Conservation (phyloP, 306 rosid species). For the Prunus davidiana region DNA sequence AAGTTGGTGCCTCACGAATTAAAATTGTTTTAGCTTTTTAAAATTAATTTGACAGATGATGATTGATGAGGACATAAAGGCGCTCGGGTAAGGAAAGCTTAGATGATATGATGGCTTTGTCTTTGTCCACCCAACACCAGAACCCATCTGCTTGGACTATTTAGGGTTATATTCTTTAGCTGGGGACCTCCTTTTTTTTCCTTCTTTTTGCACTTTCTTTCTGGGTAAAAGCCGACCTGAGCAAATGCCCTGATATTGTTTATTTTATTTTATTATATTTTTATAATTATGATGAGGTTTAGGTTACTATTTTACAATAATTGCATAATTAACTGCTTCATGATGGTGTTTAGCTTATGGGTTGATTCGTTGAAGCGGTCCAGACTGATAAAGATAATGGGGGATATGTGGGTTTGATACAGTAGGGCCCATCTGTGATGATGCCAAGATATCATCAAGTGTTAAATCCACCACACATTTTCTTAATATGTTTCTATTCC, state of each 20-base stretch:
- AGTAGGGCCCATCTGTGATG: conserved; percentile 33
- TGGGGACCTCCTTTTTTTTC: not conserved
- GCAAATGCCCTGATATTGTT: conserved; percentile 1
- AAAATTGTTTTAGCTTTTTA: conserved; percentile 11
- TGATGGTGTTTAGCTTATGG: conserved; percentile 25
- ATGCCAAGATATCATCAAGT: conserved; percentile 25
- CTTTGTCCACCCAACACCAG: conserved; percentile 40
- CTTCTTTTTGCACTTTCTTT: not conserved
- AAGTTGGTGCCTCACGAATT: conserved; percentile 48
- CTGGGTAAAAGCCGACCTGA: not conserved
- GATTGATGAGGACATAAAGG: conserved; percentile 85
- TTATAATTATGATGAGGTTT: conserved; percentile 13
- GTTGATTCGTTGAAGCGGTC: conserved; percentile 54
- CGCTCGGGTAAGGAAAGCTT: conserved; percentile 43
- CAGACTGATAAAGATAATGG: conserved; percentile 30
- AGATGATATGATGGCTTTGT: conserved; percentile 52
- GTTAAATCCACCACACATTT: conserved; percentile 11
- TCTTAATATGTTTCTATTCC: not conserved
- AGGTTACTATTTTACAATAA: conserved; percentile 36
- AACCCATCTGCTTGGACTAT: conserved; percentile 43
- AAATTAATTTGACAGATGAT: conserved; percentile 37
- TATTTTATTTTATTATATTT: not conserved
- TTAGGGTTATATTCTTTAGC: conserved; percentile 31
- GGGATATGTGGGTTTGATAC: conserved; percentile 27
- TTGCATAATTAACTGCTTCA: conserved; percentile 29